Conservation (phyloP, 2,329 filamentous ascomycete species). For the Pseudonectria buxi region DNA sequence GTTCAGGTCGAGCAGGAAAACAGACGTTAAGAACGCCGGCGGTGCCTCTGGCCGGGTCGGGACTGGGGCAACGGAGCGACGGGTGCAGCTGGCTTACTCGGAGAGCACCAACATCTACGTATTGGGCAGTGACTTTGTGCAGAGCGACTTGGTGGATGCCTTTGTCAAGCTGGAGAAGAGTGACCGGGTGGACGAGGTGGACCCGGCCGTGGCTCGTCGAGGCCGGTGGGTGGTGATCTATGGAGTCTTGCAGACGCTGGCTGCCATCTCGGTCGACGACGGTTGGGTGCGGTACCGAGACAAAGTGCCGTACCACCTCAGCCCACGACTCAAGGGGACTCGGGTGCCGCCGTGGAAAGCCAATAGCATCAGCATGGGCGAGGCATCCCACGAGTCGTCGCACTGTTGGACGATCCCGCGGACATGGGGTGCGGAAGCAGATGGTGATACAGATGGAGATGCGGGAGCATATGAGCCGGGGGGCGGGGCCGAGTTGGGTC, state of each 20-base stretch:
- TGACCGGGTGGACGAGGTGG: slow-evolving; percentile 42
- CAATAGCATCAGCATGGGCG: slow-evolving; percentile 16
- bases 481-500: slow-evolving; percentile 5
- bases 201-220: slow-evolving; percentile 48
- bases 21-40: slow-evolving; percentile 11
- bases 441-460: slow-evolving; percentile 2
- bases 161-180: slow-evolving; percentile 51
- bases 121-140: slow-evolving; percentile 41
- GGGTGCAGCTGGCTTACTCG: slow-evolving; percentile 50
- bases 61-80: slow-evolving; percentile 34
- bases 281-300: slow-evolving; percentile 46
- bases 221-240: slow-evolving; percentile 58
- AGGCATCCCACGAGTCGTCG: slow-evolving; percentile 42
- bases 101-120: slow-evolving; percentile 54
- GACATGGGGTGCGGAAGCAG: slow-evolving; percentile 28
- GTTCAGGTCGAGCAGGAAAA: slow-evolving; percentile 28
- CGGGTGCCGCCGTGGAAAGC: slow-evolving; percentile 47
- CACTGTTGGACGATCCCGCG: slow-evolving; percentile 44
- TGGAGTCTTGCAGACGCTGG: slow-evolving; percentile 52
- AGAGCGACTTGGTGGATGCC: slow-evolving; percentile 48
- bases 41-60: slow-evolving; percentile 1
- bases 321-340: slow-evolving; percentile 38
- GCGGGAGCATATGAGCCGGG: slow-evolving; percentile 8
- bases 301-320: slow-evolving; percentile 51
- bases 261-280: slow-evolving; percentile 51